A percentile compares a stretch with the other conserved stretches of the same genome.
These are phyloP conservation scores for Coemansia sp. DNA, from an alignment of 192 early-diverging fungal species.

Conservation along the genomic window DNA sequence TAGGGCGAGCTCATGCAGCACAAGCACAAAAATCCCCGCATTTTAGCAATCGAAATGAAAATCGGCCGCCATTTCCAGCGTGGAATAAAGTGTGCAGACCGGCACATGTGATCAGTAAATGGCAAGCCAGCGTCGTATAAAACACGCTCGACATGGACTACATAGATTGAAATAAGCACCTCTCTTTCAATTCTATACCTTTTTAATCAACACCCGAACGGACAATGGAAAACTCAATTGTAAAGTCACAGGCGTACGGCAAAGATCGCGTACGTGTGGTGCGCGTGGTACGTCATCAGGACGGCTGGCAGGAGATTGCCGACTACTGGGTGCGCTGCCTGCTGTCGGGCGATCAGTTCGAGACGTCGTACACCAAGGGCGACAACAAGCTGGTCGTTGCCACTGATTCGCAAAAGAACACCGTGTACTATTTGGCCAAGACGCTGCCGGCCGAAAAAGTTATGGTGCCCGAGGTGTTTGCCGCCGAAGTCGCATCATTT, in stretches of 20 bases:
- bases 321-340: constrained; percentile 67
- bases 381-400: constrained; percentile 75
- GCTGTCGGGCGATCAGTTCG: constrained; percentile 60
- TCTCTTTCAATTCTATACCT: neutral
- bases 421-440: constrained; percentile 74
- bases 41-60: neutral
- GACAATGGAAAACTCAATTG: constrained; percentile 50
- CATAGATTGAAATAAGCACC: neutral
- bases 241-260: constrained; percentile 68
- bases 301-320: constrained; percentile 64
- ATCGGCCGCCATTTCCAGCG: neutral
- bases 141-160: neutral
- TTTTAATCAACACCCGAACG: neutral
- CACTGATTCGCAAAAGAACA: constrained; percentile 80
- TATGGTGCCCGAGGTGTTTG: constrained; percentile 73
- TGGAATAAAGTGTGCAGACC: neutral
- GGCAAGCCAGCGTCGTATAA: neutral
- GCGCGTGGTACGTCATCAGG: constrained; percentile 63
- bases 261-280: constrained; percentile 74
- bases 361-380: constrained; percentile 71
- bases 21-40: neutral
- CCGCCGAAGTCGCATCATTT: constrained; percentile 64
- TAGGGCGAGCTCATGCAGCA: neutral
- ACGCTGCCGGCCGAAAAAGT: constrained; percentile 59
- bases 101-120: neutral